Percentiles rank a stretch among this genome's conserved stretches.
Evolutionary conservation across 345 rosid species (phyloP).

Genomic region (Eucalyptus sp.): DNA sequence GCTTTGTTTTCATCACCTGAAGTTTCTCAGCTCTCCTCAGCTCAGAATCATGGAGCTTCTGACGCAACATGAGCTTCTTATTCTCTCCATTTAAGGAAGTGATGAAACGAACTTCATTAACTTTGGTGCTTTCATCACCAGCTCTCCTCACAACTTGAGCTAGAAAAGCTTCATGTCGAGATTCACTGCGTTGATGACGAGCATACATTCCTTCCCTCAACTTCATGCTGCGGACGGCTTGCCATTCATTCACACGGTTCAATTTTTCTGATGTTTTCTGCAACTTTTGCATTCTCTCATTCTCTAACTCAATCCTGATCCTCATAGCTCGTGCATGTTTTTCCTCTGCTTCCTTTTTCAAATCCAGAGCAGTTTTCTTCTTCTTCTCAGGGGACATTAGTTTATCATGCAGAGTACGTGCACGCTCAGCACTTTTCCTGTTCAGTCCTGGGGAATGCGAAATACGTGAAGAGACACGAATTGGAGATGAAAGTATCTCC

Average conservation of each 20-base stretch:
- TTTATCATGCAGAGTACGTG: slow-evolving; percentile 53
- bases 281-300: slow-evolving; percentile 63
- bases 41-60: slow-evolving; percentile 68
- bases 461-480: slow-evolving; percentile 41
- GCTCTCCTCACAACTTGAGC: slow-evolving; percentile 80
- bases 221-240: slow-evolving; percentile 60
- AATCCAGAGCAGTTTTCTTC: slow-evolving; percentile 58
- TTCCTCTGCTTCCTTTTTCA: slow-evolving; percentile 68
- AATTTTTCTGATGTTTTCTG: slow-evolving; percentile 71
- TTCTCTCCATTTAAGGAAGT: slow-evolving; percentile 77
- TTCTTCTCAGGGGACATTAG: slow-evolving; percentile 73
- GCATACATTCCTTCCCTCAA: slow-evolving; percentile 71
- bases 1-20: slow-evolving; percentile 55
- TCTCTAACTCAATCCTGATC: slow-evolving; percentile 64
- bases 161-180: slow-evolving; percentile 71
- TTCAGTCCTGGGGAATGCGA: slow-evolving; percentile 56
- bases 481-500: slow-evolving; percentile 61
- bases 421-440: slow-evolving; percentile 64
- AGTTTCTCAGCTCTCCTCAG: slow-evolving; percentile 71
- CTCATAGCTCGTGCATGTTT: slow-evolving; percentile 73
- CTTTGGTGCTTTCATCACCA: slow-evolving; percentile 83
- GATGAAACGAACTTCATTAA: slow-evolving; percentile 73
- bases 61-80: slow-evolving; percentile 66
- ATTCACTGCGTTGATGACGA: slow-evolving; percentile 66
- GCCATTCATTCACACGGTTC: slow-evolving; percentile 71